Conservation (phyloP, 805 yeast species). For the Metahyphopichia silvanorum region DNA sequence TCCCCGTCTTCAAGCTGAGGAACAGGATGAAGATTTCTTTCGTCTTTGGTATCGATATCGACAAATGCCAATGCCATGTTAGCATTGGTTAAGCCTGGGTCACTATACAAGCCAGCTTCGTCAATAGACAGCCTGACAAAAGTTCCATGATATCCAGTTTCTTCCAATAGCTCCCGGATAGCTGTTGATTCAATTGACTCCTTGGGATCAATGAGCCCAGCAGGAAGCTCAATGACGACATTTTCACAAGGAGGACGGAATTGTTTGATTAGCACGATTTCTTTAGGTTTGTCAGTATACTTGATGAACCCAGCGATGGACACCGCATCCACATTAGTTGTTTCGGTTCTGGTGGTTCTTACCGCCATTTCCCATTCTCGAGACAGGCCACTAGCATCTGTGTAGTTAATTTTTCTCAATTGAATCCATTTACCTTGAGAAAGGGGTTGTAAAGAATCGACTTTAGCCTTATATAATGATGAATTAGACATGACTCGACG, state of each 20-base stretch:
- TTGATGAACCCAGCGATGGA: constrained; percentile 75
- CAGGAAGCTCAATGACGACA: constrained; percentile 91
- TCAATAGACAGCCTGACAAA: constrained; percentile 31
- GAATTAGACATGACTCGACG: constrained; percentile 14
- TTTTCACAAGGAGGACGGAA: constrained; percentile 91
- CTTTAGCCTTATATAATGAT: constrained; percentile 34
- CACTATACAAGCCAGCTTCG: constrained; percentile 52
- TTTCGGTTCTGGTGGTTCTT: constrained; percentile 64
- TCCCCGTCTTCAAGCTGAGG: constrained; percentile 86
- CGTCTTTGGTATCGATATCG: constrained; percentile 65
- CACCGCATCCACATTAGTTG: constrained; percentile 79
- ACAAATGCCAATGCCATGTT: constrained; percentile 77
- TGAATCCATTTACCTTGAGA: constrained; percentile 43
- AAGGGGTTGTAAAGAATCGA: constrained; percentile 31
- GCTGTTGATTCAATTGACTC: constrained; percentile 82
- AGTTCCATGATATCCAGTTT: constrained; percentile 85
- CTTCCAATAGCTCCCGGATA: constrained; percentile 82
- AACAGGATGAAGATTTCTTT: constrained; percentile 64
- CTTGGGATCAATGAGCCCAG: constrained; percentile 85
- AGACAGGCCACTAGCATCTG: constrained; percentile 63
- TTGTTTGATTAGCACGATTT: constrained; percentile 73
- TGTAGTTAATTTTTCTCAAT: constrained; percentile 62
- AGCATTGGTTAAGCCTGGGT: constrained; percentile 87
- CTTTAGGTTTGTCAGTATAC: constrained; percentile 34
- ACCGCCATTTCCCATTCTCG: constrained; percentile 93